phyloP scores from a whole-genome alignment of 164 flowering plant genomes.

The Malania oleifera region DNA sequence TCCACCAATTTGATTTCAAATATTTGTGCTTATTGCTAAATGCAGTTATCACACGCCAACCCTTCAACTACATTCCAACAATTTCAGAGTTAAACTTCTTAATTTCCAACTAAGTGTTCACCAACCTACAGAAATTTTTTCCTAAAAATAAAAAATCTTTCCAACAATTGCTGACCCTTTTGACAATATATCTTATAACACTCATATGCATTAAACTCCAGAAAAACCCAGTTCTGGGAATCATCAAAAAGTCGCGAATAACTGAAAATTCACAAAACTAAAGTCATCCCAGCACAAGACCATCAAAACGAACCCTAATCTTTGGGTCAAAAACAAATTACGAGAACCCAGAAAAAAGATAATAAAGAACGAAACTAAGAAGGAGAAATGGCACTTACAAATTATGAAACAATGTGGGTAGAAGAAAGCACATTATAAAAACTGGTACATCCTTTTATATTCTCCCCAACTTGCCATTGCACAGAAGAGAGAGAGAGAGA shows the following conservation, averaged over 20 bases:
- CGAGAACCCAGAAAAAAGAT: constrained; percentile 3
- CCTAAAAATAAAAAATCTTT: no score
- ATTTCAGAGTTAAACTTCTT: neutral
- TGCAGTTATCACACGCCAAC: neutral
- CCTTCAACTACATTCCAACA: constrained; percentile 1
- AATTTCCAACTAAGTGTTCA: neutral
- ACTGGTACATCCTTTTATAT: neutral
- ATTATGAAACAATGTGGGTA: constrained; percentile 12
- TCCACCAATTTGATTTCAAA: no score
- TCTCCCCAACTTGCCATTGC: neutral
- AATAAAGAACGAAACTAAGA: constrained; percentile 4
- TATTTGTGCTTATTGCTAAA: no score
- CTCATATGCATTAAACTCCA: no score
- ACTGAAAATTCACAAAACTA: neutral
- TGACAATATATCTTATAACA: no score
- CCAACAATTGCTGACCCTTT: no score
- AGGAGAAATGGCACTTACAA: constrained; percentile 11
- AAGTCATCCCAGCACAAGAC: neutral
- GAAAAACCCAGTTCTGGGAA: neutral
- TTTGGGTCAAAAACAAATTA: neutral
- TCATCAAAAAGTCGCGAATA: neutral
- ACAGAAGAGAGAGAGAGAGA: neutral
- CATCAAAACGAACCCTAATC: neutral
- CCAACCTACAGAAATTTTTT: no score
- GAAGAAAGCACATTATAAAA: neutral